Evolutionary conservation across 352 stramenopile species (phyloP), one percentile per base, ranked within the genome.

Genomic region (Phytophthora sp.): DNA sequence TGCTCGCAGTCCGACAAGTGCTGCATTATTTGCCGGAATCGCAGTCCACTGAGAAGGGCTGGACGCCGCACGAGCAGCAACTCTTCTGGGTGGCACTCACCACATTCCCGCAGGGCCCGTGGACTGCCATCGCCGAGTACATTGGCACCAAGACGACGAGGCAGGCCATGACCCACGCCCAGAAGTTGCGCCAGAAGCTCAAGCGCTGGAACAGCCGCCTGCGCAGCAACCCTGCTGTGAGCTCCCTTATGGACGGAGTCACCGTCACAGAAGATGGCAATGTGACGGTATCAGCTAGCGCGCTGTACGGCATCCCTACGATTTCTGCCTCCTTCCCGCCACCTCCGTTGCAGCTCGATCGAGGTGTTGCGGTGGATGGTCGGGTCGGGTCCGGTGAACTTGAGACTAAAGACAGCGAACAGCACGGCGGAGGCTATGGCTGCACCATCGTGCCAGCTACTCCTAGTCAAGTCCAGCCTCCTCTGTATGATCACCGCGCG

Each of bases 151-250:
- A 82, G 46, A 77, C 75, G 17, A 84, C 77, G 15, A 70, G 77
- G 26, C 77, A 87, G 59, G 75, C 77, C 11, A 84, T 85, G 73
- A 85, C 75, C 0, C 75, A 85, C 51, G 77, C 75, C 28, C 75
- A 87, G 60, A 85, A 87, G 58, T 56, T 85, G 32, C 72, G 75
- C 0, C 75, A 85, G 56, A 87, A 87, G 46, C 62, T 81, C 24
- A 69, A 73, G 52, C 62, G 68, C 30, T 76, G 68, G 68, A 73
- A 70, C 49, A 51, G 35, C 13, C 70, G 74, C 9, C 65, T 82
- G 7, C 70, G 57, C 17, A 57, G 55, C 35, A 66, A 76, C 26
- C 62, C 67, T 5, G 28, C 53, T 12, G 62, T 61, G 34, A 60
- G 51, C 39, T 62, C 62, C 21, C 57, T 76, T 31, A 69, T 72